Evolutionary conservation across 2,329 filamentous ascomycete genomes (phyloP).

Genomic region (Zymoseptoria ardabiliae): DNA sequence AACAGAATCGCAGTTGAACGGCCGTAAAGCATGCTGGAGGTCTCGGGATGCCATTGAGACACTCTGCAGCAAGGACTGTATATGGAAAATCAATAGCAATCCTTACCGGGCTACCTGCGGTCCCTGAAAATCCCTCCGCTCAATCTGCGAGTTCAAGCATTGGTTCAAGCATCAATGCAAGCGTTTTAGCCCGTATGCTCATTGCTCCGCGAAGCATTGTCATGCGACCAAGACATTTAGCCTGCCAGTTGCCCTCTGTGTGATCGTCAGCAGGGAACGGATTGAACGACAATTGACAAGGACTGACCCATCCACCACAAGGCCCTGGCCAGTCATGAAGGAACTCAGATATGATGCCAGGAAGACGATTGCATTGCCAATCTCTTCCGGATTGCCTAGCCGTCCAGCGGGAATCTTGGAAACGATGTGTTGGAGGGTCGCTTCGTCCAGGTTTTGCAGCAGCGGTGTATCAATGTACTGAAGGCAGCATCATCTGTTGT

Average conservation of each 20-base stretch:
- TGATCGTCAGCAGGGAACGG: background rate
- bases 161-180: background rate
- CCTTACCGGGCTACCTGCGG: too few species aligned
- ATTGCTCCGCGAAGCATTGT: background rate
- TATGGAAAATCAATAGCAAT: too few species aligned
- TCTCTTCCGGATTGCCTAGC: constrained; percentile 49
- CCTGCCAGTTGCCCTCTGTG: background rate
- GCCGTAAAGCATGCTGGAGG: too few species aligned
- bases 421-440: constrained; percentile 30
- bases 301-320: constrained; percentile 14
- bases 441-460: constrained; percentile 2
- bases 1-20: too few species aligned
- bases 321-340: constrained; percentile 15
- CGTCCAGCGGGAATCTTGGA: constrained; percentile 49
- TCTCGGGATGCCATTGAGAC: too few species aligned
- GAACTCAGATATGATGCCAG: constrained; percentile 22
- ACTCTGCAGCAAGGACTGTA: too few species aligned
- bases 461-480: background rate
- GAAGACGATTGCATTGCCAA: constrained; percentile 48
- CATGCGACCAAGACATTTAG: background rate
- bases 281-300: background rate
- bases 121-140: too few species aligned
- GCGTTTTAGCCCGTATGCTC: background rate
- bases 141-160: too few species aligned
- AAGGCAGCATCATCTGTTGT: background rate